Evolutionary conservation across 2,329 filamentous ascomycete genomes (phyloP).

Genomic region (Sclerotiophoma versabilis): DNA sequence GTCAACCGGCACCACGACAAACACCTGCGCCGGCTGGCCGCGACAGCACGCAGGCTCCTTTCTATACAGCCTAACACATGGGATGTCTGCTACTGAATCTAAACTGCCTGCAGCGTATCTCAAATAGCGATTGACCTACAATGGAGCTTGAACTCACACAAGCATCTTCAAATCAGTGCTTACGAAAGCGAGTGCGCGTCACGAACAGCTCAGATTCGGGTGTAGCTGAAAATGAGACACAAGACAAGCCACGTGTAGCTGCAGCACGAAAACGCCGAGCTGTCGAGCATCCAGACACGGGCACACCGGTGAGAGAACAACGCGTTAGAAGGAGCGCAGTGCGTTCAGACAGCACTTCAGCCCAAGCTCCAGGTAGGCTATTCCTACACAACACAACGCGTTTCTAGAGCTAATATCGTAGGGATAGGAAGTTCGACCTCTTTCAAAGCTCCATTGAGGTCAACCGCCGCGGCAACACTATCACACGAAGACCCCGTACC

Average conservation of each 20-base stretch:
- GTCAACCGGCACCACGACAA: background rate
- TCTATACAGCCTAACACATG: background rate
- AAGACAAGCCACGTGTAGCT: background rate
- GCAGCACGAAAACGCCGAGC: background rate
- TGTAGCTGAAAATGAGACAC: background rate
- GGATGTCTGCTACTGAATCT: background rate
- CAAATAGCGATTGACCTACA: background rate
- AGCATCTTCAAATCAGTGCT: background rate
- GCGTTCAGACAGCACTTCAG: background rate
- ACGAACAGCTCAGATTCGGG: background rate
- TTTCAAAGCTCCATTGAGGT: background rate
- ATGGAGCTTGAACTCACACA: background rate
- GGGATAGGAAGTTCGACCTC: background rate
- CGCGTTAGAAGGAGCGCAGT: background rate
- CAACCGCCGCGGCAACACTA: background rate
- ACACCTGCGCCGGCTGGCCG: background rate
- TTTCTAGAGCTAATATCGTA: background rate
- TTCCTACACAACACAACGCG: too few species aligned
- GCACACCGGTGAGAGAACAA: background rate
- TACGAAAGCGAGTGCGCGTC: background rate
- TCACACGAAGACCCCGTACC: slow-evolving; percentile 13
- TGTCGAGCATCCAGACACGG: background rate
- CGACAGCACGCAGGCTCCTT: background rate
- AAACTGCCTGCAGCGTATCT: background rate
- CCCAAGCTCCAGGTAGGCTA: background rate